Base-by-base conservation (phyloP, 306 rosid species). In the Malus sieversii region DNA sequence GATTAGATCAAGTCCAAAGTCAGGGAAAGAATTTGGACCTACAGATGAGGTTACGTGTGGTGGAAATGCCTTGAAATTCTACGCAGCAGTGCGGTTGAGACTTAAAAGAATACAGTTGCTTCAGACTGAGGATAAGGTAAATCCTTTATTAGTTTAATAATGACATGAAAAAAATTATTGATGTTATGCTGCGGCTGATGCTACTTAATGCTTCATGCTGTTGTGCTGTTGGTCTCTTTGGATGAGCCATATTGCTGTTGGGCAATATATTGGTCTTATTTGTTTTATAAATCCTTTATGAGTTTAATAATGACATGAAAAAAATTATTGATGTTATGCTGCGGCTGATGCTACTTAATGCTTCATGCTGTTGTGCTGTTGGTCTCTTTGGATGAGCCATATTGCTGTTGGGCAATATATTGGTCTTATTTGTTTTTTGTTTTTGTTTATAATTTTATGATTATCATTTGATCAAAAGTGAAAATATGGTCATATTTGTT, bases 51-150 rank as follows among this genome's bases (percentile, higher is more conserved):
- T 90, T 55, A 92, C 96, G 35, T 90, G 97, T 80, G 97, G 97
- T 65, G 98, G 98, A 73, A 94, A 91, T 74, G 90, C 98, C 79
- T 87, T 92, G 82, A 84, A 88, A 79, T 94, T 94, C 81, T 88
- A 94, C 60, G 88, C 97, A 6, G 93, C 97, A 58, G 84, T 94
- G 53, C 89, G 95, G 42, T 74, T 94, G 88, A 86, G 85, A 81
- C 87, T 94, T 77, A 76, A 83, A 25, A 92, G 89, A 83, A 82
- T 72, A 48, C 86, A 88, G 75, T 82, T 92, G 81, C 84, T 91
- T 67, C 85, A 86, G 84, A 78, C 71, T 13, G 90, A 77, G 32
- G 86, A 86, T 53, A 71, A 87, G 97, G 98, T 88, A 78, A 72
- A 68, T 51, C 68, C 61, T 74, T 66, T 14, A 10, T 52, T 57